Percentiles rank a stretch among this genome's conserved stretches.
phyloP scores from a whole-genome alignment of 176 grass and related monocot species.

The Triticum timopheevii region DNA sequence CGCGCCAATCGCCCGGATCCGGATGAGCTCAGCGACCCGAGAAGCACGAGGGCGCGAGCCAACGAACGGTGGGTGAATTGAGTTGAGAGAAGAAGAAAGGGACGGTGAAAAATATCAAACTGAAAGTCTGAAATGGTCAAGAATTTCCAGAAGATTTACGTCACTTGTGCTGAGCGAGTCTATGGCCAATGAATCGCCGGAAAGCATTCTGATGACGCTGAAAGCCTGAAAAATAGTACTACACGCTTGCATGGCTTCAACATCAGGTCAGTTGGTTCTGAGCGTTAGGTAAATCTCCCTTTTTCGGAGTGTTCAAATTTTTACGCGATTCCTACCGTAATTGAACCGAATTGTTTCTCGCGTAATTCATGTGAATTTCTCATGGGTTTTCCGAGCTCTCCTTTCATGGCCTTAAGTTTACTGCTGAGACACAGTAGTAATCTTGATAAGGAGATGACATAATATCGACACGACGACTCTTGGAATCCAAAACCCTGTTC shows the following conservation, averaged over 20 bases:
- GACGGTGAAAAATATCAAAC: neutral
- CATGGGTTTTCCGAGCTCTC: neutral
- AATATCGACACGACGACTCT: neutral
- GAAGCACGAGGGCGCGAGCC: conserved; percentile 11
- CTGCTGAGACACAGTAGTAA: too few relatives aligned
- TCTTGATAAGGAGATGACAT: neutral
- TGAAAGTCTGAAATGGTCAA: neutral
- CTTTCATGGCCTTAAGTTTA: neutral
- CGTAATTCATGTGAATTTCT: neutral
- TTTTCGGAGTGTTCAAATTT: rapidly evolving
- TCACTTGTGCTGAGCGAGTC: neutral
- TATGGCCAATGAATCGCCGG: neutral
- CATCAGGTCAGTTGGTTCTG: neutral
- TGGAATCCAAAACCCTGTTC: neutral
- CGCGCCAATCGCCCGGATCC: neutral
- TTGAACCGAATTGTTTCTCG: neutral
- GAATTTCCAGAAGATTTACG: neutral
- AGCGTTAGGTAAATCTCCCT: too few relatives aligned
- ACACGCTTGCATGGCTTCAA: neutral
- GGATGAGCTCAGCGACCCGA: neutral
- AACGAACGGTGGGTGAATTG: too few relatives aligned
- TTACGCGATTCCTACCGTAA: neutral
- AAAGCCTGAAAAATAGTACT: neutral
- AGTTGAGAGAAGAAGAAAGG: neutral
- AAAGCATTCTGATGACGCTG: neutral